Evolutionary conservation across 2,329 filamentous ascomycete genomes (phyloP).

Genomic region (Proliferodiscus dingleyae): DNA sequence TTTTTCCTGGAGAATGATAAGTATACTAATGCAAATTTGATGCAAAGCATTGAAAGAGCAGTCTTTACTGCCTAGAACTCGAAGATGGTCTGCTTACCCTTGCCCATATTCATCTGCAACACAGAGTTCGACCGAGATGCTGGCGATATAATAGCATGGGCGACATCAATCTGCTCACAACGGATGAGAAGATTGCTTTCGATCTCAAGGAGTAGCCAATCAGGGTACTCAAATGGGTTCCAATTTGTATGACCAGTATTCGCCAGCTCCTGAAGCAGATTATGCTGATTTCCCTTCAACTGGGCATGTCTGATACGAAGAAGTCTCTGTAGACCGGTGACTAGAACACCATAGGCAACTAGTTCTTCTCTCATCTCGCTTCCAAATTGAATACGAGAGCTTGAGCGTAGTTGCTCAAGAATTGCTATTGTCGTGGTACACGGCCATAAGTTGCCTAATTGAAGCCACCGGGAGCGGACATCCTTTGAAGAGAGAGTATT

Average conservation of each 20-base stretch:
- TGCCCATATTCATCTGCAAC: conserved; percentile 67
- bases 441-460: too few relatives aligned
- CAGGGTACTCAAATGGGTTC: conserved; percentile 46
- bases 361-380: too few relatives aligned
- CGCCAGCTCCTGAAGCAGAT: conserved; percentile 37
- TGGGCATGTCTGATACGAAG: too few relatives aligned
- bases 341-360: too few relatives aligned
- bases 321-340: too few relatives aligned
- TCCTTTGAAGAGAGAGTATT: too few relatives aligned
- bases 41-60: not conserved
- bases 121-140: conserved; percentile 41
- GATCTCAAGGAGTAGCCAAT: conserved; percentile 59
- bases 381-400: too few relatives aligned
- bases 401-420: too few relatives aligned
- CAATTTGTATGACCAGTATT: conserved; percentile 54
- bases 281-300: conserved; percentile 31
- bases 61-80: not conserved
- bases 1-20: too few relatives aligned
- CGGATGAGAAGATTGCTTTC: conserved; percentile 60
- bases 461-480: too few relatives aligned
- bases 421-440: too few relatives aligned
- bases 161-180: conserved; percentile 42
- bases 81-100: conserved; percentile 40
- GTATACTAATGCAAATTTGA: too few relatives aligned
- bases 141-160: conserved; percentile 48